Evolutionary conservation across 129 eudicot genomes (phyloP).

Genomic region (Tagetes erecta): DNA sequence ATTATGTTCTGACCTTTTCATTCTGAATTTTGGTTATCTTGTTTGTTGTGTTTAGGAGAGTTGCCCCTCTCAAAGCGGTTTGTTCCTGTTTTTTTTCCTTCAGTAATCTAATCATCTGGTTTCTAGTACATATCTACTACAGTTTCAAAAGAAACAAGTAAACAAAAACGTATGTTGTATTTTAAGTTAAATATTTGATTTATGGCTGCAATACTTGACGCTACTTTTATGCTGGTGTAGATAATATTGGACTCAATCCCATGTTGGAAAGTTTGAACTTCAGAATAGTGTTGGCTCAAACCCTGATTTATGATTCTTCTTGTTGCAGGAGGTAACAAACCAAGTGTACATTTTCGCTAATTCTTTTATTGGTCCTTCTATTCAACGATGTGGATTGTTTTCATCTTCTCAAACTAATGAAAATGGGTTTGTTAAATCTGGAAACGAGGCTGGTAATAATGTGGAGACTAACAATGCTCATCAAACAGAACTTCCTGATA

Average conservation of each 20-base stretch:
- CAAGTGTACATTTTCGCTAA: constrained; percentile 39
- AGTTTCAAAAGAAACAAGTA: neutral
- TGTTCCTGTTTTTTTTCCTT: no score
- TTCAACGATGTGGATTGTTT: constrained; percentile 49
- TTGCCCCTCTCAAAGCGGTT: no score
- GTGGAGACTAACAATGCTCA: constrained; percentile 24
- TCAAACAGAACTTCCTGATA: constrained; percentile 35
- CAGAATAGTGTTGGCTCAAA: neutral
- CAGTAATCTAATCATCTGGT: no score
- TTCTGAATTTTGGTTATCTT: no score
- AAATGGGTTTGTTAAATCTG: constrained; percentile 12
- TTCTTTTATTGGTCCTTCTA: constrained; percentile 28
- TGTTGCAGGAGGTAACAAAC: constrained; percentile 43
- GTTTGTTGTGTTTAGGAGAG: no score
- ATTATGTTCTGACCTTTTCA: no score
- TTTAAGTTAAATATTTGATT: neutral
- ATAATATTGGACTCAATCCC: neutral
- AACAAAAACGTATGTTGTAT: neutral
- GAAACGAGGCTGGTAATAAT: constrained; percentile 27
- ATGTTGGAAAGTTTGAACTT: neutral
- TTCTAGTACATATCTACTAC: no score
- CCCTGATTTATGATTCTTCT: constrained; percentile 3
- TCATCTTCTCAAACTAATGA: constrained; percentile 58
- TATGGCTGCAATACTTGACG: neutral
- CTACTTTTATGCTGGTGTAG: neutral